phyloP scores from a whole-genome alignment of 306 rosid genomes.

The Glycine tomentella region DNA sequence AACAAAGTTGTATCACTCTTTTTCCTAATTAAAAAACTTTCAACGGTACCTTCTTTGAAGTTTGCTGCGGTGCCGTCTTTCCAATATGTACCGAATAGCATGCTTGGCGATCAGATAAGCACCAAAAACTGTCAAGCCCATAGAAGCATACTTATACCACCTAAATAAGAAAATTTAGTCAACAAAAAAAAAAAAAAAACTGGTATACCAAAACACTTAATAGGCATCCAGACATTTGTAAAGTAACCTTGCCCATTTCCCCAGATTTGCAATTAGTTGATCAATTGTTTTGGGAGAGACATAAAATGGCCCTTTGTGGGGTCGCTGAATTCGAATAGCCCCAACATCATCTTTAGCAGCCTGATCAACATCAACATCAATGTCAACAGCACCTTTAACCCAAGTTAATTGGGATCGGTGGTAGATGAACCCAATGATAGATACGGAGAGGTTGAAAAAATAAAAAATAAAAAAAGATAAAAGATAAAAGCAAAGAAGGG shows the following conservation, averaged over 20 bases:
- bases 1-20: slow-evolving; percentile 14
- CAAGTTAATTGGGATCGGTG: no score
- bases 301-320: slow-evolving; percentile 96
- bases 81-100: slow-evolving; percentile 72
- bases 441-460: no score
- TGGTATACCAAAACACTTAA: slow-evolving; percentile 14
- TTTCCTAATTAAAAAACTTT: slow-evolving; percentile 25
- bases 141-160: slow-evolving; percentile 93
- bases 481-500: no score
- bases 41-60: slow-evolving; percentile 68
- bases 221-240: slow-evolving; percentile 31
- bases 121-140: slow-evolving; percentile 84
- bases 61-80: slow-evolving; percentile 71
- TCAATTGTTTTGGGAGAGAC: slow-evolving; percentile 88
- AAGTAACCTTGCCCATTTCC: slow-evolving; percentile 95
- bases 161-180: slow-evolving; percentile 55
- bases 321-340: slow-evolving; percentile 82
- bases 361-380: no score
- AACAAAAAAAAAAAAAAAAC: slow-evolving; percentile 31
- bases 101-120: slow-evolving; percentile 83
- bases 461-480: no score
- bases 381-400: no score
- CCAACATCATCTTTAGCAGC: slow-evolving; percentile 96
- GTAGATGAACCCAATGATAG: no score
- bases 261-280: slow-evolving; percentile 92